These are phyloP conservation scores for Agrocybe pediades DNA, from an alignment of 768 basidiomycete genomes.

Conservation along the genomic window DNA sequence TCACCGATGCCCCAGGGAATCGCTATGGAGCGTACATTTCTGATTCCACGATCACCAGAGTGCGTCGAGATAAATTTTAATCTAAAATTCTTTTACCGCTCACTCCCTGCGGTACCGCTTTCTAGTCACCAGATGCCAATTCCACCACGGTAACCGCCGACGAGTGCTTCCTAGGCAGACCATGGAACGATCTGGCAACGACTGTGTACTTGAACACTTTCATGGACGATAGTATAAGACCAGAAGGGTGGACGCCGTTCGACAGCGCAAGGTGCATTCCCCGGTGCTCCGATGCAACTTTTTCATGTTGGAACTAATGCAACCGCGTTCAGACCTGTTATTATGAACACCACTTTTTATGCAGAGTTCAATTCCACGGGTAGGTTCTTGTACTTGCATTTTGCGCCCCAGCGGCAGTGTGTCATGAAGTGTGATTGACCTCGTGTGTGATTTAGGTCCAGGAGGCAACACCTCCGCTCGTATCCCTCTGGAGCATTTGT, in stretches of 20 bases:
- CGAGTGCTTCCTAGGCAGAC: constrained; percentile 57
- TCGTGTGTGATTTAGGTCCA: constrained; percentile 38
- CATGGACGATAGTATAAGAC: constrained; percentile 58
- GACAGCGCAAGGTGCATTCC: constrained; percentile 35
- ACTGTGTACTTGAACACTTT: constrained; percentile 54
- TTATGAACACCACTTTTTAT: constrained; percentile 57
- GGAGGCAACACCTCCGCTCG: constrained; percentile 50
- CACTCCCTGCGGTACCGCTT: neutral
- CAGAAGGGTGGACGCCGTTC: constrained; percentile 55
- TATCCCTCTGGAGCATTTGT: constrained; percentile 46
- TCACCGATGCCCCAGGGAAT: constrained; percentile 50
- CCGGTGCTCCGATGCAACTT: neutral
- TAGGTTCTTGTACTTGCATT: constrained; percentile 11
- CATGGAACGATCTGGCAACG: constrained; percentile 63
- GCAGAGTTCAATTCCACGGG: constrained; percentile 60
- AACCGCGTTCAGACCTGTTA: constrained; percentile 34
- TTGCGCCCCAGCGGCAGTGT: neutral
- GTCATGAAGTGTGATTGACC: too few relatives aligned
- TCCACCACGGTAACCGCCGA: constrained; percentile 42
- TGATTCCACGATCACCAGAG: constrained; percentile 57
- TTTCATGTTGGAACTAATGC: neutral
- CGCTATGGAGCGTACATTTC: constrained; percentile 59
- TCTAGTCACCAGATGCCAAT: constrained; percentile 62
- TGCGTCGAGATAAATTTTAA: constrained; percentile 25
- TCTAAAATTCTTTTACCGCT: neutral